A percentile compares a stretch with the other conserved stretches of the same genome.
phyloP scores from a whole-genome alignment of 306 rosid species.

The Abrus precatorius region DNA sequence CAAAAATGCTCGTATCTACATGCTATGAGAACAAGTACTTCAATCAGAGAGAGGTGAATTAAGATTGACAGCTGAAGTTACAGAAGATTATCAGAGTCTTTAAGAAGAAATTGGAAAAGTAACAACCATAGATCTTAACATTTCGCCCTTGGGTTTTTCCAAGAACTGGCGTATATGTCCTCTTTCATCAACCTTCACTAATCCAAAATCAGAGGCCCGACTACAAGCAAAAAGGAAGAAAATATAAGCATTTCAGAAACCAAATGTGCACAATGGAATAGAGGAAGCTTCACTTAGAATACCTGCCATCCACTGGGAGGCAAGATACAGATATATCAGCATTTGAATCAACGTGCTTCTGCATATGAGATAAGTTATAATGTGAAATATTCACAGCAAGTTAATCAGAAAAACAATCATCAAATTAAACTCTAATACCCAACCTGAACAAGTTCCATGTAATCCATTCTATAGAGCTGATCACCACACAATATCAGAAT shows the following conservation, averaged over 20 bases:
- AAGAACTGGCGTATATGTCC: conserved; percentile 56
- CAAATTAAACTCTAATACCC: conserved; percentile 18
- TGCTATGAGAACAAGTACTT: conserved; percentile 52
- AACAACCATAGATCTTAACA: conserved; percentile 64
- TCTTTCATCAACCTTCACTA: conserved; percentile 63
- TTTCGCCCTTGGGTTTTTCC: conserved; percentile 64
- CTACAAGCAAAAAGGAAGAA: conserved; percentile 38
- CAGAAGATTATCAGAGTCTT: conserved; percentile 12
- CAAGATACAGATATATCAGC: conserved; percentile 65
- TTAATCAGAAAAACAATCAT: conserved; percentile 19
- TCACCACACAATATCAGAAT: conserved; percentile 65
- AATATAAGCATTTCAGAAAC: conserved; percentile 12
- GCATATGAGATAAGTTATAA: conserved; percentile 42
- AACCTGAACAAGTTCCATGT: conserved; percentile 63
- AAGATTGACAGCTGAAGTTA: conserved; percentile 27
- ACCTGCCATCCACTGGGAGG: conserved; percentile 65
- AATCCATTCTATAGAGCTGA: conserved; percentile 68
- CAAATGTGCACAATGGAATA: background rate
- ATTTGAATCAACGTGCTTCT: conserved; percentile 59
- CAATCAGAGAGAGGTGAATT: conserved; percentile 42
- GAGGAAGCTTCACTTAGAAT: conserved; percentile 40
- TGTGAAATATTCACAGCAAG: conserved; percentile 31
- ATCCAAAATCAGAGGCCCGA: conserved; percentile 65
- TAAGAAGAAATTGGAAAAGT: conserved; percentile 43
- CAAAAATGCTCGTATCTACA: conserved; percentile 60